Conservation (phyloP, 139 green algal genomes). For the Volvox africanus region DNA sequence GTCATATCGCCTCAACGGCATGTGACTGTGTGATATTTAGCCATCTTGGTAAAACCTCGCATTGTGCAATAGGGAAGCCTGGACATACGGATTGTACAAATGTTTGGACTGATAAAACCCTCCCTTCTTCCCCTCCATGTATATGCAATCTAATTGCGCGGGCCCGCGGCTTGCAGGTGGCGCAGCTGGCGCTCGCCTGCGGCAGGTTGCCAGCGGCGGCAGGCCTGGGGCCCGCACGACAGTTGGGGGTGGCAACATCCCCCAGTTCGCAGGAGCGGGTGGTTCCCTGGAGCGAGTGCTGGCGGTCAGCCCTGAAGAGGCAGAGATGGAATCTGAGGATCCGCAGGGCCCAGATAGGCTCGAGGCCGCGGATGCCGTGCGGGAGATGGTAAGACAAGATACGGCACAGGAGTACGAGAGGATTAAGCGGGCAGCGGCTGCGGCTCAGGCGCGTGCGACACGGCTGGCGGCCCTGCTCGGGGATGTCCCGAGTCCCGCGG, state of each 20-base stretch:
- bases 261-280: background rate
- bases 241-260: background rate
- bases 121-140: too few relatives aligned
- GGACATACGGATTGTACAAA: too few relatives aligned
- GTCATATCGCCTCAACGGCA: too few relatives aligned
- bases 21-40: too few relatives aligned
- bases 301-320: background rate
- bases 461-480: conserved; percentile 23
- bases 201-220: background rate
- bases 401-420: background rate
- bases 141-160: too few relatives aligned
- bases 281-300: background rate
- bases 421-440: background rate
- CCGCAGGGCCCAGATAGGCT: background rate
- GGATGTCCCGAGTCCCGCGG: background rate
- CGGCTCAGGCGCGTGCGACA: background rate
- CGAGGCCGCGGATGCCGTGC: background rate
- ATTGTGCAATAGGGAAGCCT: too few relatives aligned
- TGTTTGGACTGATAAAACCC: too few relatives aligned
- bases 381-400: background rate
- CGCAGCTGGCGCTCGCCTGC: background rate
- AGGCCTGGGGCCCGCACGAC: background rate
- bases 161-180: background rate
- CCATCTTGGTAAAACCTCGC: too few relatives aligned
- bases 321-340: background rate